Evolutionary conservation across 2,329 filamentous ascomycete genomes (phyloP).

Genomic region (Colletotrichum cordylinicola): DNA sequence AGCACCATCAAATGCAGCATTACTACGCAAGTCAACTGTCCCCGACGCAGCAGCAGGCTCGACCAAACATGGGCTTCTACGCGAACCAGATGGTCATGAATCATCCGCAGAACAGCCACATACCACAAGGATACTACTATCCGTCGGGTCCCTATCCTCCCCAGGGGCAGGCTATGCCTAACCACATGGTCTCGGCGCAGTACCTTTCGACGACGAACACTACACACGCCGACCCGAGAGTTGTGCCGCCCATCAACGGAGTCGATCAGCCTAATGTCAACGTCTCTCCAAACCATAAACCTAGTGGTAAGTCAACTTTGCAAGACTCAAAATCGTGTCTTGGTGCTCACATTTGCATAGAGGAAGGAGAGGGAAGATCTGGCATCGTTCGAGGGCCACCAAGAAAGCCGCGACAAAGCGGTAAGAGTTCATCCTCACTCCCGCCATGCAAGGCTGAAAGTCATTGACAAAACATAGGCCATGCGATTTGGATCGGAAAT

Average conservation of each 20-base stretch:
- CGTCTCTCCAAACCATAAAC: background rate
- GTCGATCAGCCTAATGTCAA: constrained; percentile 7
- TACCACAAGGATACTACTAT: constrained; percentile 50
- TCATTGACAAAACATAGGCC: constrained; percentile 57
- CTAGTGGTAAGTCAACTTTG: background rate
- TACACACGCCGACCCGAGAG: constrained; percentile 30
- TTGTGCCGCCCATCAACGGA: constrained; percentile 20
- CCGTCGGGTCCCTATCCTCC: constrained; percentile 40
- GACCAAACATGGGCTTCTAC: constrained; percentile 48
- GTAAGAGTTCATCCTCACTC: constrained; percentile 38
- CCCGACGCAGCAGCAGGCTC: constrained; percentile 38
- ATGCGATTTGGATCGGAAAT: constrained; percentile 96
- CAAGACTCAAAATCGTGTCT: background rate
- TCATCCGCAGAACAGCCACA: constrained; percentile 38
- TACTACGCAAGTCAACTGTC: constrained; percentile 49
- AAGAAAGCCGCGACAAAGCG: constrained; percentile 65
- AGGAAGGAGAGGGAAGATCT: constrained; percentile 34
- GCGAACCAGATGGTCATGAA: constrained; percentile 48
- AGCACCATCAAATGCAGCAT: constrained; percentile 46
- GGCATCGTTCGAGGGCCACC: constrained; percentile 58
- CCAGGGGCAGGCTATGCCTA: constrained; percentile 35
- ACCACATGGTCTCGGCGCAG: constrained; percentile 38
- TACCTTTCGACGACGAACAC: constrained; percentile 33
- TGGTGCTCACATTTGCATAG: background rate
- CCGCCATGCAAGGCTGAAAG: constrained; percentile 2